phyloP scores from a whole-genome alignment of 1,284 basidiomycete species.

The Paramarasmius palmivorus region DNA sequence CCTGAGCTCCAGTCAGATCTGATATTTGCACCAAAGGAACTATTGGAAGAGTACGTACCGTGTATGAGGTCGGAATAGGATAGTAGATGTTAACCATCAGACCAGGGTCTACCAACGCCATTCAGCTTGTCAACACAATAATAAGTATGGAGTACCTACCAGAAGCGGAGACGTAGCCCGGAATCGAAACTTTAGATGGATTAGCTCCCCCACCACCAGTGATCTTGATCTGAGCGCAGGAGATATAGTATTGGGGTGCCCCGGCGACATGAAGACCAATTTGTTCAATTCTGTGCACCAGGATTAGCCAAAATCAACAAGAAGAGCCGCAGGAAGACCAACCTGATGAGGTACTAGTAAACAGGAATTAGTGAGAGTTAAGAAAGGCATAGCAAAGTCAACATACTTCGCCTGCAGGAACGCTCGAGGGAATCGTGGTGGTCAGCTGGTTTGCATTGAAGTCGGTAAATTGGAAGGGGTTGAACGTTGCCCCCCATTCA shows the following conservation, averaged over 20 bases:
- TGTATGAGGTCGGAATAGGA: slow-evolving; percentile 41
- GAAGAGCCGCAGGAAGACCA: no score
- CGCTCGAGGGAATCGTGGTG: slow-evolving; percentile 37
- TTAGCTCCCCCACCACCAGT: slow-evolving; percentile 38
- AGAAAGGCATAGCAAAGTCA: neutral
- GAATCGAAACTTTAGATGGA: slow-evolving; percentile 42
- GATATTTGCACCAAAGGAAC: neutral
- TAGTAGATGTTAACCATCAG: slow-evolving; percentile 45
- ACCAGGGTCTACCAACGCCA: slow-evolving; percentile 29
- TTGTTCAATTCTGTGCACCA: slow-evolving; percentile 36
- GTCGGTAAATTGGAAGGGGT: slow-evolving; percentile 38
- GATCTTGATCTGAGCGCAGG: slow-evolving; percentile 39
- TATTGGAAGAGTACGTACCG: slow-evolving; percentile 17
- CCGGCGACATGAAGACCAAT: slow-evolving; percentile 40
- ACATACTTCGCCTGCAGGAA: slow-evolving; percentile 33
- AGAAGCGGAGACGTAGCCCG: slow-evolving; percentile 35
- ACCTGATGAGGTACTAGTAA: slow-evolving; percentile 33
- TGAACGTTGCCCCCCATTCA: slow-evolving; percentile 38
- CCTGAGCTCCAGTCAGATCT: slow-evolving; percentile 13
- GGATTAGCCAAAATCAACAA: no score
- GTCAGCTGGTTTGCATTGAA: slow-evolving; percentile 30
- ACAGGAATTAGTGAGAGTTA: neutral
- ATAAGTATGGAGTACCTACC: slow-evolving; percentile 22
- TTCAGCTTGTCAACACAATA: neutral
- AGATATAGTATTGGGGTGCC: slow-evolving; percentile 40